Base-by-base conservation (phyloP, 768 basidiomycete species). In the Auricularia sp. region DNA sequence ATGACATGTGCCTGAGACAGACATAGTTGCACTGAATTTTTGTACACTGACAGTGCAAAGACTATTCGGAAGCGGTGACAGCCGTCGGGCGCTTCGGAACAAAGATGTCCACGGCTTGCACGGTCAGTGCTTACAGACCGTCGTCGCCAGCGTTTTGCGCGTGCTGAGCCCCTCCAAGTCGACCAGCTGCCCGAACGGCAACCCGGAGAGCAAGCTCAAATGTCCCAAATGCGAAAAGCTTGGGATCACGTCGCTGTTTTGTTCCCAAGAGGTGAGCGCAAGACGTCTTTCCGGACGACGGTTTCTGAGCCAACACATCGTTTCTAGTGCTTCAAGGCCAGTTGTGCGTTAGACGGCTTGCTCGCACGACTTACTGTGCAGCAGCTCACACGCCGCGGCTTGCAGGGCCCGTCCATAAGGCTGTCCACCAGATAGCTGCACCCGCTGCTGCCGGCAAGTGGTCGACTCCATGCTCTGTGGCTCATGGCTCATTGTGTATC, bases 181-280 rank as follows among this genome's bases (percentile, higher is more conserved):
- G 47, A 51, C 47, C 18, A 51, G 16, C 47, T 59, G 56, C 56
- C 23, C 34, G 29, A 59, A 35, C 56, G 56, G 56, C 16, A 59
- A 59, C 56, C 56, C 56, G 34, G 56, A 59, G 14, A 59, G 56
- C 56, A 59, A 29, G 56, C 56, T 59, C 23, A 6, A 59, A 35
- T 59, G 56, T 59, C 56, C 56, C 56, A 59, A 59, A 23, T 59
- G 56, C 56, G 34, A 59, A 59, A 35, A 59, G 34, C 56, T 59
- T 59, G 56, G 56, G 2, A 59, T 59, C 29, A 59, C 23, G 34
- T 33, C 56, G 23, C 8, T 29, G 23, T 59, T 59, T 35, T 59
- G 56, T 29, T 59, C 56, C 39, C 39, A 42, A 14, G 39, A 42
- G 39, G 56, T 35, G 21, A 11, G 47, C 21, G 11, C 47, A 16